Evolutionary conservation across 176 grass and related monocot species (phyloP).

Genomic region (Aegilops speltoides): DNA sequence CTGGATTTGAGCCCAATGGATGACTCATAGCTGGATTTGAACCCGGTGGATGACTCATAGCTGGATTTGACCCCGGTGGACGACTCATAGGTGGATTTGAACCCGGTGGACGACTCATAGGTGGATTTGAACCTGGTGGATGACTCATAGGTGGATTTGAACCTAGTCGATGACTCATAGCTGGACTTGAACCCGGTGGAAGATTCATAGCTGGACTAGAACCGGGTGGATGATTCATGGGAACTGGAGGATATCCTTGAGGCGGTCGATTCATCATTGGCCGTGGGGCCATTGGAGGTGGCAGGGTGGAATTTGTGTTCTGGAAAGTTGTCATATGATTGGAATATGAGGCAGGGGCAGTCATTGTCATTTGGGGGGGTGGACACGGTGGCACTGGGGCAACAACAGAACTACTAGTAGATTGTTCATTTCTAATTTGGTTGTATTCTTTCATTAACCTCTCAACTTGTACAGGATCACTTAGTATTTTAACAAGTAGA

Average conservation of each 20-base stretch:
- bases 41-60: not conserved
- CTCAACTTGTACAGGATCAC: constrained; percentile 73
- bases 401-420: constrained; percentile 39
- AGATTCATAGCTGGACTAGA: constrained; percentile 14
- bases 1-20: not conserved
- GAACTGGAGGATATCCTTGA: constrained; percentile 34
- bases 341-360: constrained; percentile 1
- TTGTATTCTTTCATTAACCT: constrained; percentile 69
- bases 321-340: constrained; percentile 33
- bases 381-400: constrained; percentile 26
- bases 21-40: constrained; percentile 12
- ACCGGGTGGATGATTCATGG: constrained; percentile 34
- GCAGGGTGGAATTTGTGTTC: constrained; percentile 16
- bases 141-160: not conserved
- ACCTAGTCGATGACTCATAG: not conserved
- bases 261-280: constrained; percentile 29
- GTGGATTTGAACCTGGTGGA: not conserved
- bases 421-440: constrained; percentile 40
- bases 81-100: not conserved
- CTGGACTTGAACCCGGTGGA: not conserved
- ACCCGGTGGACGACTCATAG: not conserved
- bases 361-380: constrained; percentile 27
- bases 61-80: not conserved
- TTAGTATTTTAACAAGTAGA: constrained; percentile 89
- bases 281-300: not conserved